Evolutionary conservation across 306 rosid species (phyloP), one percentile per base, ranked within the genome.

Genomic region (Cicer arietinum): DNA sequence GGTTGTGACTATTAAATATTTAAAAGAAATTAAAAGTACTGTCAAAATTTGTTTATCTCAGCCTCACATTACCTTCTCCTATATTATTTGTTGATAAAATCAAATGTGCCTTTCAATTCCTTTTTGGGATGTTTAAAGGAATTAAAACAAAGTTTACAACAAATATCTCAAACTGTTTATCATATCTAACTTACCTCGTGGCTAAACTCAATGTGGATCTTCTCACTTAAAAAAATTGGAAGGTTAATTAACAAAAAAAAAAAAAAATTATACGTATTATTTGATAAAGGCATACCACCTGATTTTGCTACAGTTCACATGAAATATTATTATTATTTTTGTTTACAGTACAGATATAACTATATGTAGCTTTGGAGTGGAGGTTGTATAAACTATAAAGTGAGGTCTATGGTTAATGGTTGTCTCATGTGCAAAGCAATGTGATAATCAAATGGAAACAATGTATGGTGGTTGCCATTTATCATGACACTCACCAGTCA

Each of bases 341-440:
- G 37, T 30, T 30, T 30, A 30, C 37, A 30, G 5, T 30, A 54
- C 52, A 67, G 22, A 17, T 17, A 48, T 68, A n/a, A 14, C 67
- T 60, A 42, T 42, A 60, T 44, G 39, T 43, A 67, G 60, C 79
- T 63, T 77, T 59, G 51, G 30, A 30, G 18, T 41, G 71, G 74
- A 61, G 56, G 84, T 75, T 83, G 86, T 65, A 74, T 64, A 12
- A 61, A 81, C 63, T 63, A 73, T 17, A 9, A 60, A 81, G 62
- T 63, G 57, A 79, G 74, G 41, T 14, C 7, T 30, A 16, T 82
- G 69, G 70, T 82, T 84, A 48, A 63, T 76, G 68, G 85, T 83
- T 85, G 10, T 81, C 69, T 75, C 67, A 65, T 51, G 79, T 37
- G 84, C 71, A 78, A 87, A 84, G 85, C 80, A 86, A 86, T 69